phyloP scores from a whole-genome alignment of 2,329 filamentous ascomycete genomes.

The Fusarium abutilonis region DNA sequence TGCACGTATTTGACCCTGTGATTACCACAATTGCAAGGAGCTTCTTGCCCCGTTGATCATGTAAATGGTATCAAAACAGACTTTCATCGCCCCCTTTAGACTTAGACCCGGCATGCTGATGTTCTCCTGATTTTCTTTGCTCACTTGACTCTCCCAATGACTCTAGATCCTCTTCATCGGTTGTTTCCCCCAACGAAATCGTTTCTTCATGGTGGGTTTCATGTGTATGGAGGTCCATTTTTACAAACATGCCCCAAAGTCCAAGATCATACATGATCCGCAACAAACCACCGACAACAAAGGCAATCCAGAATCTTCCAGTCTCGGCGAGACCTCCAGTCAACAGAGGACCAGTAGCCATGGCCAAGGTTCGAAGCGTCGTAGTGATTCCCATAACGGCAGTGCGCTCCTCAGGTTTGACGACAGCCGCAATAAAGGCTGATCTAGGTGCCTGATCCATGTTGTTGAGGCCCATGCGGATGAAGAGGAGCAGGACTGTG shows the following conservation, averaged over 20 bases:
- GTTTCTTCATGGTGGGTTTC: constrained; percentile 43
- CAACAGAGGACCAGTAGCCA: constrained; percentile 63
- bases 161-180: constrained; percentile 32
- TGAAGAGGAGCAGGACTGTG: constrained; percentile 64
- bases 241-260: constrained; percentile 67
- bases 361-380: constrained; percentile 68
- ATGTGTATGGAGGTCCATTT: constrained; percentile 62
- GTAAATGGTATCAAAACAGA: too few species aligned
- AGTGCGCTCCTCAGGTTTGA: constrained; percentile 71
- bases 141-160: constrained; percentile 6
- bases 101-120: background rate
- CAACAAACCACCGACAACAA: constrained; percentile 64
- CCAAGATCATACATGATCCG: constrained; percentile 68
- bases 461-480: constrained; percentile 70
- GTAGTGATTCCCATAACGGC: constrained; percentile 76
- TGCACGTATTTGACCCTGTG: too few species aligned
- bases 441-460: constrained; percentile 76
- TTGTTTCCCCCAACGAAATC: background rate
- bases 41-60: too few species aligned
- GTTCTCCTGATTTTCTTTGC: constrained; percentile 9
- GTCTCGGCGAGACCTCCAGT: constrained; percentile 65
- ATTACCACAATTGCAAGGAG: too few species aligned
- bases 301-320: constrained; percentile 69
- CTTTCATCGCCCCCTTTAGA: too few species aligned
- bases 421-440: constrained; percentile 73